Evolutionary conservation across 78 protist species (phyloP).

Genomic region (Speleostelium caveatum): DNA sequence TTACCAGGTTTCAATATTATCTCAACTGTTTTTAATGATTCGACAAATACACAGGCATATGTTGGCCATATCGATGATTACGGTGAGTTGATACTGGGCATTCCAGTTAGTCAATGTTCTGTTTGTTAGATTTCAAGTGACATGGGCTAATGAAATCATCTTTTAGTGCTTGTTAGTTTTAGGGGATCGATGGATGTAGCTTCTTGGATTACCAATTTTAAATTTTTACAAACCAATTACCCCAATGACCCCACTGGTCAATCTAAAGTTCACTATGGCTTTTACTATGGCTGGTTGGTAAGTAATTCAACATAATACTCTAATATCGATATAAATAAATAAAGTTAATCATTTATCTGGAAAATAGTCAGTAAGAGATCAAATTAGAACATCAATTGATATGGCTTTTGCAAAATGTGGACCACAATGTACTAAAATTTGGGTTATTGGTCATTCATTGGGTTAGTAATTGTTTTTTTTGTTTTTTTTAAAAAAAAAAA

Average conservation of each 20-base stretch:
- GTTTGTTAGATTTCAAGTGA: neutral
- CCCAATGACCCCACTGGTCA: neutral
- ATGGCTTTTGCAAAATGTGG: conserved; percentile 13
- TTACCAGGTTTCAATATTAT: neutral
- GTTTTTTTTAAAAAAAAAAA: too few species aligned
- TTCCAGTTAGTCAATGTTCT: too few species aligned
- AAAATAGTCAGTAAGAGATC: conserved; percentile 29
- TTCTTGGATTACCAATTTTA: conserved; percentile 59
- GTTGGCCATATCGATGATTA: conserved; percentile 31
- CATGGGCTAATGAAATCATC: neutral
- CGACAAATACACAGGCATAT: conserved; percentile 60
- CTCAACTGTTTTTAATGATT: neutral
- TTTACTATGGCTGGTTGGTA: conserved; percentile 1
- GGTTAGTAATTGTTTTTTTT: too few species aligned
- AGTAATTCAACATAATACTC: neutral
- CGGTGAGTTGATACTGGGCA: too few species aligned
- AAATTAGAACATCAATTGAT: conserved; percentile 2
- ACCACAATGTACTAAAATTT: neutral
- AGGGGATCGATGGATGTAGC: conserved; percentile 70
- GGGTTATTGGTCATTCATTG: conserved; percentile 38
- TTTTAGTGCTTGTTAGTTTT: conserved; percentile 24
- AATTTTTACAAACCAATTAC: conserved; percentile 23
- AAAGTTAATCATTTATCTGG: neutral
- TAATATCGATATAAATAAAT: neutral
- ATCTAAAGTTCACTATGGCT: conserved; percentile 11